A percentile compares a stretch with the other conserved stretches of the same genome.
phyloP scores from a whole-genome alignment of 139 green algal genomes.

The Microglena sp. region DNA sequence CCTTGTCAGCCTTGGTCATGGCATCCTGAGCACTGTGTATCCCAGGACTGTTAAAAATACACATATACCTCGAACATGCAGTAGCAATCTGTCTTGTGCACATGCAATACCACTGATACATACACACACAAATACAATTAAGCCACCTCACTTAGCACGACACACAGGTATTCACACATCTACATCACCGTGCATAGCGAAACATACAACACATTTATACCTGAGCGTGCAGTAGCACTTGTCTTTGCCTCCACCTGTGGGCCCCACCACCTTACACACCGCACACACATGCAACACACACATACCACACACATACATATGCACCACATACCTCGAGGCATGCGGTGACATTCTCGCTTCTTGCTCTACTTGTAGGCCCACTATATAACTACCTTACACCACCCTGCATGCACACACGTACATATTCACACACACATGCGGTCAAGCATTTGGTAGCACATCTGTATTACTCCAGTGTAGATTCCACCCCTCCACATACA shows the following conservation, averaged over 20 bases:
- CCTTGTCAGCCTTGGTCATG: too few relatives aligned
- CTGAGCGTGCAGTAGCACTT: conserved; percentile 41
- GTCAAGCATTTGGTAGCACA: too few relatives aligned
- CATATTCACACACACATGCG: too few relatives aligned
- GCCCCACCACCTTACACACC: conserved; percentile 74
- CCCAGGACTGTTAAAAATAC: too few relatives aligned
- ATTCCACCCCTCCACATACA: too few relatives aligned
- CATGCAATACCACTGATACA: neutral
- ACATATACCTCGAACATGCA: too few relatives aligned
- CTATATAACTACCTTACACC: too few relatives aligned
- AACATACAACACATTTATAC: conserved; percentile 1
- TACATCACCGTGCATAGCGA: neutral
- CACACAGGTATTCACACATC: neutral
- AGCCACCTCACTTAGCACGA: neutral
- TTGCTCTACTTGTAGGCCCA: too few relatives aligned
- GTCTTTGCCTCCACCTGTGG: conserved; percentile 65
- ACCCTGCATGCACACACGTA: too few relatives aligned
- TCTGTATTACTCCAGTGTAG: too few relatives aligned
- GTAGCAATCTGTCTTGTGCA: neutral
- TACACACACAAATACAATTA: neutral
- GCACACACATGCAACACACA: conserved; percentile 74
- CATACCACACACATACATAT: conserved; percentile 77
- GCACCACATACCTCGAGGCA: conserved; percentile 23
- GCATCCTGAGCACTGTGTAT: too few relatives aligned
- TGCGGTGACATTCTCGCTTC: neutral